Conservation (phyloP, 345 rosid species). For the Eucalyptus lansdowneana region DNA sequence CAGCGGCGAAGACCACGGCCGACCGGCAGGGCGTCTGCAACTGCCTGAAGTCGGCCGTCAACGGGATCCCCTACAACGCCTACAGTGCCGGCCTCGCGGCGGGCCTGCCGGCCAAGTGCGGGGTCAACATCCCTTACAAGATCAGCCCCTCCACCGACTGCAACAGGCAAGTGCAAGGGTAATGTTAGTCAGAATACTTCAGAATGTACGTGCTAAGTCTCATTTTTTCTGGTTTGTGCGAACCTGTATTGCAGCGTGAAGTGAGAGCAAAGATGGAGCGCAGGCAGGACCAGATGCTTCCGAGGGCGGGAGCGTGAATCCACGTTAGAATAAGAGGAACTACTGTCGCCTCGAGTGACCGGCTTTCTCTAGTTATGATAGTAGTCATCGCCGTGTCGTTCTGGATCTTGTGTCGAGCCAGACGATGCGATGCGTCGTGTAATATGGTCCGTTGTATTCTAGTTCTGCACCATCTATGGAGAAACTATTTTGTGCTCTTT, state of each 20-base stretch:
- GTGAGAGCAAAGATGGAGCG: background rate
- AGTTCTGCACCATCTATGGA: background rate
- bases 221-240: background rate
- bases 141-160: slow-evolving; percentile 4
- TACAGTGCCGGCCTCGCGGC: background rate
- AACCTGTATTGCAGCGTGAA: background rate
- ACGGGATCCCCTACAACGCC: background rate
- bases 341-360: background rate
- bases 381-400: background rate
- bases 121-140: slow-evolving; percentile 2
- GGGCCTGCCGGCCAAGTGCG: background rate
- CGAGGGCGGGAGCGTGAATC: background rate
- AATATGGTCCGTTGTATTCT: background rate
- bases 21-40: background rate
- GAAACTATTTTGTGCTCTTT: background rate
- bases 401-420: background rate
- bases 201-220: background rate
- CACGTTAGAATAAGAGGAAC: background rate
- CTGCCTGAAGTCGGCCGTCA: background rate
- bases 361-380: background rate
- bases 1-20: background rate
- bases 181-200: background rate
- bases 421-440: background rate
- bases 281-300: background rate
- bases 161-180: background rate